Evolutionary conservation across 148 eudicot genomes (phyloP), one percentile per base, ranked within the genome.

Genomic region (Dianthus caryophyllus): DNA sequence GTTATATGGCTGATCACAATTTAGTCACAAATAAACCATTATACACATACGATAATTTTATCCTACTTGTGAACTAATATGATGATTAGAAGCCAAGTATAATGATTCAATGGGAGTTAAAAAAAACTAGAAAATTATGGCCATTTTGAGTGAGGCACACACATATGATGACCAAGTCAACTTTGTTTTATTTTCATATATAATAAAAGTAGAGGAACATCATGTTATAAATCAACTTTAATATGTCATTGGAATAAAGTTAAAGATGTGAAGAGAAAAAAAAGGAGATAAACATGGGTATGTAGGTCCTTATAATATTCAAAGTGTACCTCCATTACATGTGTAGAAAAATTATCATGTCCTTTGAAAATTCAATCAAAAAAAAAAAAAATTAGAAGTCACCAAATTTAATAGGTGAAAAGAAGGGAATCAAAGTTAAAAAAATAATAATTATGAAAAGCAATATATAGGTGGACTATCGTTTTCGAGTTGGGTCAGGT

Each of bases 321-420:
- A 47, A 17, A 49, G 53, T n/a, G n/a, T 49, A 49, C 21, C 44
- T 41, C 10, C 24, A 50, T 50, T n/a, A 18, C 54, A 20, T 18
- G 12, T 41, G 5, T 41, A 9, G 44, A 9, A 41, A 50, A 33
- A 33, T 20, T 18, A 53, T 21, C 27, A 22, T 0, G 59, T 54
- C 31, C 16, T 11, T 26, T 4, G 59, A 54, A 80, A 77, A 76
- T 78, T 52, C 43, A 65, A 52, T 74, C 70, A 67, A 84, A 84
- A 24, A 81, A 79, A 13, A n/a, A n/a, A n/a, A n/a, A n/a, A n/a
- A n/a, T n/a, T n/a, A n/a, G n/a, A n/a, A n/a, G 59, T 24, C 31
- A 25, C 59, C 43, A 59, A 59, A 33, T n/a, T 30, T 2, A 31
- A 20, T 24, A 59, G 63, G 44, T 33, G 63, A 33, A 33, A 55